phyloP scores from a whole-genome alignment of 176 grass and related monocot genomes.

The Pontederia crassipes region DNA sequence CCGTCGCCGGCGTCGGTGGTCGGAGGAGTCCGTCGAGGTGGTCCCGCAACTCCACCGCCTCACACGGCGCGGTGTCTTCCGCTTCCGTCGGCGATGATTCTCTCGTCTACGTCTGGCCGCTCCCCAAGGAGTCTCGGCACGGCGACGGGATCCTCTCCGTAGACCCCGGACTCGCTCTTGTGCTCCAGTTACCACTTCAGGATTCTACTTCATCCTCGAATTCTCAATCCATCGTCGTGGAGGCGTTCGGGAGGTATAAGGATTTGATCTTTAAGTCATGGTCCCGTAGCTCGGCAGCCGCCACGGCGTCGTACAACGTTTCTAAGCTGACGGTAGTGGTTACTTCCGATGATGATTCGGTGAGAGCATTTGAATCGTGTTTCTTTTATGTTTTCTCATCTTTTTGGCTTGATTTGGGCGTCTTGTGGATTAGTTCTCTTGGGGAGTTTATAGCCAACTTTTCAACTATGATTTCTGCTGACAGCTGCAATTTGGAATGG shows the following conservation, averaged over 20 bases:
- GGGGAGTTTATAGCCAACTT: background rate
- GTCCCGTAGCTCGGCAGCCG: slow-evolving; percentile 7
- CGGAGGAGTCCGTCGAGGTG: too few species aligned
- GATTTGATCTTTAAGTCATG: slow-evolving; percentile 51
- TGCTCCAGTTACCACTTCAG: slow-evolving; percentile 25
- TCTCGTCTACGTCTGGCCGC: slow-evolving; percentile 66
- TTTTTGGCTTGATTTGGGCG: slow-evolving; percentile 7
- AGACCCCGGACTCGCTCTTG: slow-evolving; percentile 57
- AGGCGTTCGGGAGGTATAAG: slow-evolving; percentile 66
- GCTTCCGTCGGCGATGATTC: background rate
- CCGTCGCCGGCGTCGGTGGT: too few species aligned
- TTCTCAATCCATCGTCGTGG: slow-evolving; percentile 17
- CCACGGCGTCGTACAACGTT: slow-evolving; percentile 29
- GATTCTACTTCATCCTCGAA: background rate
- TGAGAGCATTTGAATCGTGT: slow-evolving; percentile 12
- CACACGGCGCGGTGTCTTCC: too few species aligned
- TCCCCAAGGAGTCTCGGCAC: slow-evolving; percentile 43
- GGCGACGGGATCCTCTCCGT: slow-evolving; percentile 43
- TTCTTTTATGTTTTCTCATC: background rate
- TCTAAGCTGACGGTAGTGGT: slow-evolving; percentile 54
- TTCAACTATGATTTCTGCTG: slow-evolving; percentile 4
- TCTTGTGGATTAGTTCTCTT: background rate
- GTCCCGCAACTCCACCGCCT: too few species aligned
- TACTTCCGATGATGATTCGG: slow-evolving; percentile 62
- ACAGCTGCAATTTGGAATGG: slow-evolving; percentile 64